Conservation (phyloP, 805 yeast genomes). For the Diddensiella transvaalensis region DNA sequence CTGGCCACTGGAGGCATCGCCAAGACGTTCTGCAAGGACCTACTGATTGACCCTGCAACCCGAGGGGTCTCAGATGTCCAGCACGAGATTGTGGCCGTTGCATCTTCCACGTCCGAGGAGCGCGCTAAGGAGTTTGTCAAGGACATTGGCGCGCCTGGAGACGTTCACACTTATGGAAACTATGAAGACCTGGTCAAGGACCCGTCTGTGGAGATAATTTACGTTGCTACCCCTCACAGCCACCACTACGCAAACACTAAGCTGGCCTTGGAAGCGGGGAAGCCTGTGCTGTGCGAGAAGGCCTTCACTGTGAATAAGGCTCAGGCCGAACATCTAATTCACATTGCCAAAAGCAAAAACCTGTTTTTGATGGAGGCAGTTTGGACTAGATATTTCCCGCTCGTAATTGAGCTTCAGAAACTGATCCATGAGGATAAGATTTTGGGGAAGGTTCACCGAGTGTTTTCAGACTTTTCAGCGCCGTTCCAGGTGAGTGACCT, state of each 20-base stretch:
- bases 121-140: constrained; percentile 26
- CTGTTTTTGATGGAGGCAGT: constrained; percentile 55
- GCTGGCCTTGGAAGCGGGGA: constrained; percentile 42
- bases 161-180: constrained; percentile 22
- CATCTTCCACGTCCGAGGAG: constrained; percentile 26
- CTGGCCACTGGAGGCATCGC: constrained; percentile 32
- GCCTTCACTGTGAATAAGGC: constrained; percentile 48
- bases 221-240: constrained; percentile 54
- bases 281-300: constrained; percentile 54
- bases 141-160: constrained; percentile 15
- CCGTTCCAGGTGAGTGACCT: constrained; percentile 16
- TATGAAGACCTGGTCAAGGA: constrained; percentile 46
- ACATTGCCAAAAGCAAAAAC: constrained; percentile 42
- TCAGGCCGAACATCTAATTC: constrained; percentile 42
- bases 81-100: constrained; percentile 30
- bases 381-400: constrained; percentile 41
- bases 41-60: constrained; percentile 21
- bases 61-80: constrained; percentile 27
- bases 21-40: constrained; percentile 26
- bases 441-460: constrained; percentile 46
- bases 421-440: constrained; percentile 40
- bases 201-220: constrained; percentile 45
- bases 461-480: constrained; percentile 37
- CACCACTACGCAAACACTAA: constrained; percentile 47
- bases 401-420: constrained; percentile 36